Percentiles rank a stretch among this genome's conserved stretches.
Evolutionary conservation across 441 rosid genomes (phyloP).

Genomic region (Populus trichocarpa): DNA sequence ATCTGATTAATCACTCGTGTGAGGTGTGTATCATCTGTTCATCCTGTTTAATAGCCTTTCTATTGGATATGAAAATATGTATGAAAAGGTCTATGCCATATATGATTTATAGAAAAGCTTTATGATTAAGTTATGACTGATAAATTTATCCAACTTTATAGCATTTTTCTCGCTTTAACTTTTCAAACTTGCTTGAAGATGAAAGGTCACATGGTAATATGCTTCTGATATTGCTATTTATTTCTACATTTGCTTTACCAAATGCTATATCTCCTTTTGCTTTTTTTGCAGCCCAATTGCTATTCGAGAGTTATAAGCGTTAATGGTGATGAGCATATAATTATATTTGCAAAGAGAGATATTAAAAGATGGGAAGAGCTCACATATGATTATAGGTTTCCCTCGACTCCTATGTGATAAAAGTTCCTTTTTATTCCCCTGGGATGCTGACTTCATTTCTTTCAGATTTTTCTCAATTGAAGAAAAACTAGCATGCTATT

Average conservation of each 20-base stretch:
- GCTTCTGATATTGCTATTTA: conserved; percentile 5
- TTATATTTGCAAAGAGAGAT: conserved; percentile 97
- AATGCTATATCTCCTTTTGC: background rate
- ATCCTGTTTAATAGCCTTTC: background rate
- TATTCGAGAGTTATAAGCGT: conserved; percentile 91
- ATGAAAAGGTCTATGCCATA: background rate
- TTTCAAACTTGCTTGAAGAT: conserved; percentile 6
- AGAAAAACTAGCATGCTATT: conserved; percentile 82
- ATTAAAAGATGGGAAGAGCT: conserved; percentile 95
- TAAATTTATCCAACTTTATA: background rate
- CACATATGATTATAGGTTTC: conserved; percentile 95
- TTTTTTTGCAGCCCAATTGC: conserved; percentile 90
- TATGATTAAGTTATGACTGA: background rate
- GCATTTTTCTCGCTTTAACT: background rate
- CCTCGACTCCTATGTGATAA: conserved; percentile 11
- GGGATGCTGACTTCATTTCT: conserved; percentile 19
- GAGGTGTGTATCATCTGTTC: conserved; percentile 52
- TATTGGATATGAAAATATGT: background rate
- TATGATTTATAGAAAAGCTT: background rate
- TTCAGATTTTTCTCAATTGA: conserved; percentile 95
- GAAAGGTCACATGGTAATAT: conserved; percentile 4
- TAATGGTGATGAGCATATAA: conserved; percentile 86
- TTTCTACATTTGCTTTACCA: background rate
- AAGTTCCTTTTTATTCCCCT: conserved; percentile 1
- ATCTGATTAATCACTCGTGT: conserved; percentile 95